Conservation (phyloP, 192 early-diverging fungal genomes). For the Chytriomyces confervae region DNA sequence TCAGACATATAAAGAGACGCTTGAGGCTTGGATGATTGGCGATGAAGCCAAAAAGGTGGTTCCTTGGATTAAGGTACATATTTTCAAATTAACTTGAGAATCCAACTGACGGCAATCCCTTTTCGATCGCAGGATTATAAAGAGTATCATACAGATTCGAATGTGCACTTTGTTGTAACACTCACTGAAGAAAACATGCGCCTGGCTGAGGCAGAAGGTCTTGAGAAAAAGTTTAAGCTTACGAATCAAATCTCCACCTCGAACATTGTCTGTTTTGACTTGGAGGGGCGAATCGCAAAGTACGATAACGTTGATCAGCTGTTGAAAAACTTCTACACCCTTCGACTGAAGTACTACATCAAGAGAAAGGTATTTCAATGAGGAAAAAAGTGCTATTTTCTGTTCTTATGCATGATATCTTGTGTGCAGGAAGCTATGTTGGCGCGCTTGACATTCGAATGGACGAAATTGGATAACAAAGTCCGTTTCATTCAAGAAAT, state of each 20-base stretch:
- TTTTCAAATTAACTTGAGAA: slow-evolving; percentile 41
- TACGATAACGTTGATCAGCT: slow-evolving; percentile 80
- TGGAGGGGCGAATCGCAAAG: slow-evolving; percentile 80
- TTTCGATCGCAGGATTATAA: slow-evolving; percentile 61
- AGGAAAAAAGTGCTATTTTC: not conserved
- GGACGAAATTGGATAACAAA: slow-evolving; percentile 78
- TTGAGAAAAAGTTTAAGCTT: slow-evolving; percentile 85
- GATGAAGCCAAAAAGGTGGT: slow-evolving; percentile 55
- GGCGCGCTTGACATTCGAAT: slow-evolving; percentile 67
- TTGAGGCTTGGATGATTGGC: slow-evolving; percentile 78
- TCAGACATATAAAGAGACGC: slow-evolving; percentile 80
- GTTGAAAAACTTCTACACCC: slow-evolving; percentile 84
- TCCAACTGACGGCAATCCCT: not conserved
- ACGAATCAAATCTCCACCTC: slow-evolving; percentile 71
- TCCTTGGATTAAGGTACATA: slow-evolving; percentile 39
- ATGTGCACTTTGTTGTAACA: slow-evolving; percentile 70
- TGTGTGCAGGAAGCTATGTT: slow-evolving; percentile 61
- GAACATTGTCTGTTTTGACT: slow-evolving; percentile 96
- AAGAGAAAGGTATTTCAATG: slow-evolving; percentile 77
- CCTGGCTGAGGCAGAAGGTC: slow-evolving; percentile 75
- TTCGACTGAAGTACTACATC: slow-evolving; percentile 83
- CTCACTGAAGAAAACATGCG: slow-evolving; percentile 71
- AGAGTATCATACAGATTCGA: slow-evolving; percentile 72
- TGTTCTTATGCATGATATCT: not conserved
- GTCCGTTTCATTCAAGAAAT: slow-evolving; percentile 90